Evolutionary conservation across 305 asterid genomes (phyloP).

Genomic region (Fraxinus angustifolia): DNA sequence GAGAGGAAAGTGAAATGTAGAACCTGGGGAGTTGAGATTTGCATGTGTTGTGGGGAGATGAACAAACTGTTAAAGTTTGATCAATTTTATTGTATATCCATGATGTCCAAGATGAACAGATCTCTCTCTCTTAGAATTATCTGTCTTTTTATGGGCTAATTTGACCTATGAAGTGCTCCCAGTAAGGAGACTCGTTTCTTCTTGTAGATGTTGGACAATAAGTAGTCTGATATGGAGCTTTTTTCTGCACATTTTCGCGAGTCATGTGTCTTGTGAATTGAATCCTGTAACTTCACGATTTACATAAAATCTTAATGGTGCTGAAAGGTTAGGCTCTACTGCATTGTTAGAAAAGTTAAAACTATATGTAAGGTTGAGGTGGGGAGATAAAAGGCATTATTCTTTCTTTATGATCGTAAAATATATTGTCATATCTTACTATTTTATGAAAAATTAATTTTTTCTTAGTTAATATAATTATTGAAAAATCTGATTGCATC

Average conservation of each 20-base stretch:
- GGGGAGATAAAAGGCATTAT: neutral
- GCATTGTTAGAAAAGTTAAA: neutral
- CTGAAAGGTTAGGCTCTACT: constrained; percentile 3
- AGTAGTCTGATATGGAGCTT: neutral
- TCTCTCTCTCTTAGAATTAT: neutral
- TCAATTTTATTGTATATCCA: neutral
- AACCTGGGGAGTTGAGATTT: constrained; percentile 6
- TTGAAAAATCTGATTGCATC: neutral
- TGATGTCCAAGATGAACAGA: neutral
- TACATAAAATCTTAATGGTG: neutral
- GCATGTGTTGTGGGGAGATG: neutral
- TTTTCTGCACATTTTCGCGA: constrained; percentile 3
- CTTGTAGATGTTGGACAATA: neutral
- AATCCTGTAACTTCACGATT: neutral
- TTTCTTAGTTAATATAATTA: neutral
- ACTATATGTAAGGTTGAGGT: neutral
- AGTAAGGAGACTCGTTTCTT: neutral
- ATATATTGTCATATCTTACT: neutral
- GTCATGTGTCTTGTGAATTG: neutral
- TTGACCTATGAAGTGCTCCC: neutral
- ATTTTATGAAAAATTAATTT: neutral
- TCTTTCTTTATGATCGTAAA: neutral
- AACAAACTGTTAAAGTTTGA: neutral
- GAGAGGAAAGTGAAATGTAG: neutral
- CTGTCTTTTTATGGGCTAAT: neutral